Conservation (phyloP, 495 filamentous ascomycete genomes). For the Tricharina praecox region DNA sequence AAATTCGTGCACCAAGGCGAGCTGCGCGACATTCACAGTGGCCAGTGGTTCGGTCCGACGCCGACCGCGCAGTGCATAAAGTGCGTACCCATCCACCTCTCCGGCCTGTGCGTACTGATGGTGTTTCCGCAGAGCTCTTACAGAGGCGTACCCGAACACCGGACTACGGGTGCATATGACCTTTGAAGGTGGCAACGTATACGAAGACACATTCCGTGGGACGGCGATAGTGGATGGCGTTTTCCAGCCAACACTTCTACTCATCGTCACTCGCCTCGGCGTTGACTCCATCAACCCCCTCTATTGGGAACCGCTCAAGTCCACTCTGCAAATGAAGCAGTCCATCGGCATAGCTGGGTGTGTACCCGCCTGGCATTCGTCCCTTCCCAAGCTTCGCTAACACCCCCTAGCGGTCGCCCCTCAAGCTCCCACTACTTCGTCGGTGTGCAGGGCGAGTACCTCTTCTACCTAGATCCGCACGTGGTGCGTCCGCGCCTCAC, state of each 20-base stretch:
- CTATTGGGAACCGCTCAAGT: slow-evolving; percentile 78
- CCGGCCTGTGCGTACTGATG: too few relatives aligned
- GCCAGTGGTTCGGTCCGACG: slow-evolving; percentile 98
- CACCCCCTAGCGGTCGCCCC: slow-evolving; percentile 55
- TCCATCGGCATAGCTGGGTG: slow-evolving; percentile 94
- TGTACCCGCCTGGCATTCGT: not conserved
- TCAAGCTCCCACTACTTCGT: slow-evolving; percentile 94
- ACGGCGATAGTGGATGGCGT: slow-evolving; percentile 45
- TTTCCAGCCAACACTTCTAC: slow-evolving; percentile 72
- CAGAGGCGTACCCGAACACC: slow-evolving; percentile 38
- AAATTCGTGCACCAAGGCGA: slow-evolving; percentile 83
- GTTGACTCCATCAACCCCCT: slow-evolving; percentile 85
- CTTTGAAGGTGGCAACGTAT: slow-evolving; percentile 77
- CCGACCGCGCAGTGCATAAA: slow-evolving; percentile 92
- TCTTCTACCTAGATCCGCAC: slow-evolving; percentile 96
- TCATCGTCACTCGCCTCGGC: slow-evolving; percentile 73
- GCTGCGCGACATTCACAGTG: slow-evolving; percentile 72
- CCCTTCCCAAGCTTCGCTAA: not conserved
- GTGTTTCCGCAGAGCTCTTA: slow-evolving; percentile 72
- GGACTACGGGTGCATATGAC: slow-evolving; percentile 71
- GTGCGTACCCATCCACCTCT: slow-evolving; percentile 35
- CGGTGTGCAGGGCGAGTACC: slow-evolving; percentile 69
- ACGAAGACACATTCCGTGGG: slow-evolving; percentile 68
- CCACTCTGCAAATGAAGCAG: slow-evolving; percentile 65
- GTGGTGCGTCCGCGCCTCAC: slow-evolving; percentile 23